Base-by-base conservation (phyloP, 2,329 filamentous ascomycete species). In the Neospermospora avenae region DNA sequence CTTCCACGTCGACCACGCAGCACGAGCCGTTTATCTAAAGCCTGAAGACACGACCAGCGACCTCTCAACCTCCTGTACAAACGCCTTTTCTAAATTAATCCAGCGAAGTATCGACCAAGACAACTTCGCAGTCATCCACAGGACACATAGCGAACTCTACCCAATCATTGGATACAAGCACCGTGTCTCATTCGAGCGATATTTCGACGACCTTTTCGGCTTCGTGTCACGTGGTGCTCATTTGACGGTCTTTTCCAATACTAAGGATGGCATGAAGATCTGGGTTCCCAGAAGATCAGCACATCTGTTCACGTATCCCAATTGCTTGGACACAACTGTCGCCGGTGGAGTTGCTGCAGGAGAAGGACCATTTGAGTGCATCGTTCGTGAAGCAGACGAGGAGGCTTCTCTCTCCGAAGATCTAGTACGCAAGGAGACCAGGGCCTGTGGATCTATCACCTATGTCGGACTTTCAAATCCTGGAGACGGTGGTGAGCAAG, bases 281-380 rank as follows among this genome's bases (percentile, higher is more conserved):
- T 95, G 90, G 90, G 81, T 90, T 1, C 87, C 90, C 0, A 77
- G 86, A 24, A 78, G 90, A 16, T 83, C 86, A 49, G 77, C 74
- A 52, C 81, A 78, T 10, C 88, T 93, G 69, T 83, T 87, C 72
- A 92, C 89, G 0, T 93, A 90, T 67, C 86, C 86, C 0, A 83
- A 84, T 3, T 85, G 90, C 80, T 78, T 93, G 58, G 90, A 95
- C 71, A 93, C 91, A 69, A 89, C 88, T 6, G 90, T 93, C 14
- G 90, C 89, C 0, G 90, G 90, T 3, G 90, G 90, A 0, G 84
- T 93, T 68, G 83, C 86, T 57, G 83, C 87, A 0, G 82, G 82
- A 1, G 84, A 92, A 71, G 77, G 74, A 2, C 86, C 88, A 0
- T 84, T 85, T 34, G 84, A 86, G 59, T 88, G 86, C 69, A 78